Base-by-base conservation (phyloP, 495 filamentous ascomycete genomes). In the Polyplosphaeria fusca region DNA sequence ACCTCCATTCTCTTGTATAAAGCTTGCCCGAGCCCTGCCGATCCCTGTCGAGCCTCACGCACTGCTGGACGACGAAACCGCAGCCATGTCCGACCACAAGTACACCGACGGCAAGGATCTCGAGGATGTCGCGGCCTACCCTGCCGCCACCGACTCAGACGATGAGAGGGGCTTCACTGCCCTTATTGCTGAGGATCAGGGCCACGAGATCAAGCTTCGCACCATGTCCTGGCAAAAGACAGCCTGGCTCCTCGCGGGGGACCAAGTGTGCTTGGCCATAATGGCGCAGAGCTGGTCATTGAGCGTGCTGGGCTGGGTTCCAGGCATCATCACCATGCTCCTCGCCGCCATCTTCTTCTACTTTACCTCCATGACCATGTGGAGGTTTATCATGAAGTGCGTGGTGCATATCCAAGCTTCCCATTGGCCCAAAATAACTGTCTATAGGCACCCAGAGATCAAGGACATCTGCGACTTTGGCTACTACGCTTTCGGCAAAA, bases 191-290 rank as follows among this genome's bases (percentile, higher is more conserved):
- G 30, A 35, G 74, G 74, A 76, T 45, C 72, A 74, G 24, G 25
- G 67, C 54, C 74, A 77, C 72, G 73, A 76, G 2, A 77, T 76
- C 59, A 70, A 75, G 55, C 67, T 76, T 7, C 67, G 74, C 20
- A 77, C 74, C 3, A 76, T 77, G 74, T 73, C 73, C 12, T 77
- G 74, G 73, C 73, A 76, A 49, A 76, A 76, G 52, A 73, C 73
- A 0, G 73, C 74, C 4, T 73, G 69, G 58, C 46, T 77, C 28
- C 68, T 77, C 3, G 69, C 68, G 0, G 74, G 74, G 11, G 74
- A 77, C 2, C 73, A 77, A 57, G 74, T 77, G 52, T 77, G 74
- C 47, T 49, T 77, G 50, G 74, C 74, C n/a, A 76, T 77, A 47
- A 77, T 75, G 74, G 73, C 74, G 18, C 74, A 77, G 61, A 69